phyloP scores from a whole-genome alignment of 352 stramenopile species.

The Aphanomyces astaci region DNA sequence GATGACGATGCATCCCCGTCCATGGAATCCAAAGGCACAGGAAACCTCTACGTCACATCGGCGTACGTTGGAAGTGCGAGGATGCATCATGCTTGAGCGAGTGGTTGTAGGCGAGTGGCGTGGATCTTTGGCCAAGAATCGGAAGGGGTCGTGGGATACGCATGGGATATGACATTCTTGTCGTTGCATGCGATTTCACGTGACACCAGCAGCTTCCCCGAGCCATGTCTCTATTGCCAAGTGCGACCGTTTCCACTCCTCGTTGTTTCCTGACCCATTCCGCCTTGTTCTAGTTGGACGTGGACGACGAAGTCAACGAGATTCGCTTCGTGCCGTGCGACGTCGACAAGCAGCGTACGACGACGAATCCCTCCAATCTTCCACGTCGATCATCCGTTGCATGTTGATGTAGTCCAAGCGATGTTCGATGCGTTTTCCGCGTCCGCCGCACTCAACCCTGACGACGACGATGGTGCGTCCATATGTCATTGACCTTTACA shows the following conservation, averaged over 20 bases:
- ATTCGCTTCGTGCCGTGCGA: constrained; percentile 65
- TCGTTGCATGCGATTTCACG: constrained; percentile 73
- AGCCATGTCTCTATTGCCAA: constrained; percentile 75
- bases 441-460: constrained; percentile 75
- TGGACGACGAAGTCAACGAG: constrained; percentile 51
- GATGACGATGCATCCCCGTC: constrained; percentile 4
- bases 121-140: constrained; percentile 43
- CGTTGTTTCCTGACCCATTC: not conserved
- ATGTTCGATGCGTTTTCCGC: constrained; percentile 72
- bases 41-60: constrained; percentile 18
- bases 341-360: constrained; percentile 47
- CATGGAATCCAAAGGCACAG: constrained; percentile 9
- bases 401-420: constrained; percentile 66
- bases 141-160: constrained; percentile 41
- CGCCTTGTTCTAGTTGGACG: constrained; percentile 35
- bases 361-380: no score
- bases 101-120: constrained; percentile 39
- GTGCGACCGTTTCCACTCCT: constrained; percentile 20
- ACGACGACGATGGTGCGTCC: constrained; percentile 37
- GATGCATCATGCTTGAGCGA: not conserved
- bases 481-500: not conserved
- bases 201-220: constrained; percentile 49
- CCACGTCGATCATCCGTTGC: no score
- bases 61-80: not conserved
- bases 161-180: constrained; percentile 61